Evolutionary conservation across 441 rosid genomes (phyloP), one percentile per base, ranked within the genome.

Genomic region (Isatis lusitanica): DNA sequence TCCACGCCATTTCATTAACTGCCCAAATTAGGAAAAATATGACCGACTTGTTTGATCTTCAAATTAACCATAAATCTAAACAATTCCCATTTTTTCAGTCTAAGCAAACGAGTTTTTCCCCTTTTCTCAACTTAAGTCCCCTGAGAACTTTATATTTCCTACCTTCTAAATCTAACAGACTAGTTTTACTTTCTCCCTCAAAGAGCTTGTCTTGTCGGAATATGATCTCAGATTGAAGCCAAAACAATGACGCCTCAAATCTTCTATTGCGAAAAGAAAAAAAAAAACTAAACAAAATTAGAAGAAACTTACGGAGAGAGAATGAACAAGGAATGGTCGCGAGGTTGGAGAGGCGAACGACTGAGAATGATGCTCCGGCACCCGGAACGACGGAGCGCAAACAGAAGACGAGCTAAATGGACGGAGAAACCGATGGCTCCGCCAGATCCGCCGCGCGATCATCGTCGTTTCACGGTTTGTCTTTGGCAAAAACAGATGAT

Each of bases 391-490:
- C 28, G 71, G 74, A 60, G 74, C 4, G 33, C 52, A 24, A 62
- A 47, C 53, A 47, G 74, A 72, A 3, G 42, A 46, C 11, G 77
- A 78, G 70, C 66, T 71, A 28, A 73, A 66, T n/a, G 58, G 48
- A 36, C 81, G 71, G 74, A 73, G 74, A 38, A 52, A 66, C 31
- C 71, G 78, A 36, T 78, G 70, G 55, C 43, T 73, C 7, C 71
- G 78, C 78, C 69, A 78, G 81, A 78, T 78, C 78, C 78, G 77
- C 5, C 78, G 44, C 7, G 74, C 50, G 47, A 78, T 62, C 81
- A 78, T 78, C 48, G 13, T 73, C 16, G 46, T 36, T 35, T 28
- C 36, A 35, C 55, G 18, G 48, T 53, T 64, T 21, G 17, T 63
- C 44, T 35, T 35, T 9, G 52, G 57, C 51, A 3, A 55, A 28